phyloP scores from a whole-genome alignment of 192 early-diverging fungal species.

The Endogone sp. region DNA sequence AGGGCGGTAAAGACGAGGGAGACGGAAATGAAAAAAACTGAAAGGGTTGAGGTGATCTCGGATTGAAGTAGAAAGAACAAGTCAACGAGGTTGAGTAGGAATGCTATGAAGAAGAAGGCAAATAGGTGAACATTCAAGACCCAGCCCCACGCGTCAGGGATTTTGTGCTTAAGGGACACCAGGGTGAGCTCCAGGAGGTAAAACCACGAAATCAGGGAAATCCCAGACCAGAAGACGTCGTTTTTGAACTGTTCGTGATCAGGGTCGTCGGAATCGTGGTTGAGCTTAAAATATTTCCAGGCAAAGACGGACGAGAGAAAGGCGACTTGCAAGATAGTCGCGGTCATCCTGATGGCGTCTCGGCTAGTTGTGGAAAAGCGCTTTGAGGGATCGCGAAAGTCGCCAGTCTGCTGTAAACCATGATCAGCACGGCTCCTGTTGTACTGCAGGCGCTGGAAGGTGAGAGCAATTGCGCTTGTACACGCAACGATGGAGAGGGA shows the following conservation, averaged over 20 bases:
- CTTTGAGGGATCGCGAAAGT: slow-evolving; percentile 5
- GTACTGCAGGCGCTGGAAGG: slow-evolving; percentile 17
- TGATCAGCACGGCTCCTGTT: slow-evolving; percentile 1
- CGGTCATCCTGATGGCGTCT: slow-evolving; percentile 11
- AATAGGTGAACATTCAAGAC: slow-evolving; percentile 28
- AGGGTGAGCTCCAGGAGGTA: slow-evolving; percentile 18
- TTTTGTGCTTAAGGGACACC: slow-evolving; percentile 17
- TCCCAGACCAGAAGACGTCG: slow-evolving; percentile 1
- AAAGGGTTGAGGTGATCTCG: background rate
- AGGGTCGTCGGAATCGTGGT: background rate
- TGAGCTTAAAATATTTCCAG: background rate
- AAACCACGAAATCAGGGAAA: slow-evolving; percentile 18
- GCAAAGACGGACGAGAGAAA: background rate
- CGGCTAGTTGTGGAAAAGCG: slow-evolving; percentile 8
- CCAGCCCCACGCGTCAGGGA: slow-evolving; percentile 25
- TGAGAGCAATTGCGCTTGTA: slow-evolving; percentile 12
- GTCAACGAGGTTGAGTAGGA: background rate
- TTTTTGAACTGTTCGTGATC: background rate
- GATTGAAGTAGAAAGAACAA: background rate
- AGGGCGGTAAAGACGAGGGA: background rate
- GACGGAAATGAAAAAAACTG: background rate
- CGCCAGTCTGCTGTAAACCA: background rate
- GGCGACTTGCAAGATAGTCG: background rate
- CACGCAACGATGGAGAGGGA: background rate
- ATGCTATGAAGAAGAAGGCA: background rate